These are phyloP conservation scores for Lentinula aciculospora DNA, from an alignment of 768 basidiomycete genomes.

Conservation along the genomic window DNA sequence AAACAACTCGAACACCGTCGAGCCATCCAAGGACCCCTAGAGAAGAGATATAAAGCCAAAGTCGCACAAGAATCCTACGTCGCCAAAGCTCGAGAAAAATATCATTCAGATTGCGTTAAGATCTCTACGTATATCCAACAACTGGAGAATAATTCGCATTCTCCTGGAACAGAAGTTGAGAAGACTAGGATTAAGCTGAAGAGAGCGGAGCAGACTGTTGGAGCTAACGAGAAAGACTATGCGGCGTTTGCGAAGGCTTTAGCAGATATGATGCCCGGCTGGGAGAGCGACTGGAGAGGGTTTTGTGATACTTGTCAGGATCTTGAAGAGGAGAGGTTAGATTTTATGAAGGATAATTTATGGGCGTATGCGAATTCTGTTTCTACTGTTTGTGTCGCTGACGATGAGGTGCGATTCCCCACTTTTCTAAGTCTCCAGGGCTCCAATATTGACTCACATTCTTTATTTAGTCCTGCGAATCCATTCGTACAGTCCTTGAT, in stretches of 20 bases:
- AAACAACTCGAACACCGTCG: constrained; percentile 73
- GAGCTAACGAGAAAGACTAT: constrained; percentile 88
- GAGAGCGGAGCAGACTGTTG: constrained; percentile 83
- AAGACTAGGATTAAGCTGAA: constrained; percentile 84
- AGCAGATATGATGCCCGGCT: constrained; percentile 72
- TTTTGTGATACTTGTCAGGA: constrained; percentile 96
- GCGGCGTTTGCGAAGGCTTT: constrained; percentile 77
- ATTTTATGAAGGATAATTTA: constrained; percentile 90
- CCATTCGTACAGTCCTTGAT: constrained; percentile 80
- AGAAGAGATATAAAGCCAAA: constrained; percentile 89
- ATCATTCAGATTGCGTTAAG: constrained; percentile 85
- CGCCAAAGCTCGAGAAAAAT: constrained; percentile 85
- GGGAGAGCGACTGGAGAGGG: constrained; percentile 90
- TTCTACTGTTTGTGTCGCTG: constrained; percentile 89
- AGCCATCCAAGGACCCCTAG: constrained; percentile 65
- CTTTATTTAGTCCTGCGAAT: constrained; percentile 77
- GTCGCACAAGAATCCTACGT: constrained; percentile 83
- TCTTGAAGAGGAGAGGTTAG: constrained; percentile 87
- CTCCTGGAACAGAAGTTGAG: constrained; percentile 77
- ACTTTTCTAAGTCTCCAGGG: not conserved
- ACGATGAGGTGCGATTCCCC: constrained; percentile 73
- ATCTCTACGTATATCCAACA: constrained; percentile 88
- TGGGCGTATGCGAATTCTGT: constrained; percentile 96
- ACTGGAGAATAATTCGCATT: not conserved
- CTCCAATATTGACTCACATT: not conserved